phyloP scores from a whole-genome alignment of 495 filamentous ascomycete genomes.

The Penicillium ochrochloron region DNA sequence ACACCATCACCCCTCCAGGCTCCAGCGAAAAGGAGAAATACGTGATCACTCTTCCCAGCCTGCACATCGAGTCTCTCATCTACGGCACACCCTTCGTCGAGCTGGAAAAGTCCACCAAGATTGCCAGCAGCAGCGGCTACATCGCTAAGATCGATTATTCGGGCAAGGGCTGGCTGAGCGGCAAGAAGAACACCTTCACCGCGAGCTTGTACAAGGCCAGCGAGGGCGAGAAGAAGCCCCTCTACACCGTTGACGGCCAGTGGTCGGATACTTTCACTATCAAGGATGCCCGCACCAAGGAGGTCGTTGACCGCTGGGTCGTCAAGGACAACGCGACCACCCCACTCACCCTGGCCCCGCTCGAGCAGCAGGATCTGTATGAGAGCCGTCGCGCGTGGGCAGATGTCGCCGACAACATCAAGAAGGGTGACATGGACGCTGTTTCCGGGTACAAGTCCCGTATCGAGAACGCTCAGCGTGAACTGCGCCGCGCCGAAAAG shows the following conservation, averaged over 20 bases:
- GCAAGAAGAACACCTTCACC: constrained; percentile 91
- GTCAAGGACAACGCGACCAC: constrained; percentile 64
- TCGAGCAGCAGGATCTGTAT: constrained; percentile 82
- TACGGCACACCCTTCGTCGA: constrained; percentile 92
- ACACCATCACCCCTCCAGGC: constrained; percentile 67
- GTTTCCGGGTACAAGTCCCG: constrained; percentile 79
- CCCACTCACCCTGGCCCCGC: constrained; percentile 70
- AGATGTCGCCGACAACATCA: constrained; percentile 79
- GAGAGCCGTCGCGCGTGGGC: constrained; percentile 90
- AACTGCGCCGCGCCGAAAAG: constrained; percentile 80
- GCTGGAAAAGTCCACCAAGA: constrained; percentile 79
- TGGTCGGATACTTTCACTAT: constrained; percentile 89
- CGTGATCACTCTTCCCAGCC: constrained; percentile 87
- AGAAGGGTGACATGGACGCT: constrained; percentile 79
- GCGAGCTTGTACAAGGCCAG: constrained; percentile 74
- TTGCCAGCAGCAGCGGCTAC: constrained; percentile 83
- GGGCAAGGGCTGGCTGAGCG: constrained; percentile 90
- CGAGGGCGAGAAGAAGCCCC: constrained; percentile 75
- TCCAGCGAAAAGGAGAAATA: constrained; percentile 69
- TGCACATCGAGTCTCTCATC: constrained; percentile 94
- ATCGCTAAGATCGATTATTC: constrained; percentile 92
- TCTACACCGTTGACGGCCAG: constrained; percentile 88
- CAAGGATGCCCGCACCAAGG: constrained; percentile 71
- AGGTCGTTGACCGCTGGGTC: constrained; percentile 71
- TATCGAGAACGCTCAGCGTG: constrained; percentile 90